Conservation (phyloP, 1,139 yeast genomes). For the Groenewaldozyma sp. region DNA sequence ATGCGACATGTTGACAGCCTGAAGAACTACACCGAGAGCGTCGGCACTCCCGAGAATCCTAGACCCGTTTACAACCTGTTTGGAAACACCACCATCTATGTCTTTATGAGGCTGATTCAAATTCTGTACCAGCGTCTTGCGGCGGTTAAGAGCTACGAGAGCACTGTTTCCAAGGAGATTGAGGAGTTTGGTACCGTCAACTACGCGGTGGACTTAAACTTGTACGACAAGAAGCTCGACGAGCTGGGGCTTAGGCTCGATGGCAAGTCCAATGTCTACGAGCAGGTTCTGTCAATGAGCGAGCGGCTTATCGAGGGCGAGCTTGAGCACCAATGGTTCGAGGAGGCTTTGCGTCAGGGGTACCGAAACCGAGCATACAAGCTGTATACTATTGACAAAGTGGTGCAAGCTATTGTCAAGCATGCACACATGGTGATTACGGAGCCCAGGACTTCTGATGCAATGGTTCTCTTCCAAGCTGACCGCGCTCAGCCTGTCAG, state of each 20-base stretch:
- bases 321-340: constrained; percentile 90
- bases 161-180: constrained; percentile 62
- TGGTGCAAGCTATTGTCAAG: constrained; percentile 80
- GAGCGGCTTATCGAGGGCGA: constrained; percentile 82
- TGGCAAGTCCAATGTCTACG: constrained; percentile 62
- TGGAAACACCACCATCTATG: constrained; percentile 85
- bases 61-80: constrained; percentile 57
- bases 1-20: constrained; percentile 14
- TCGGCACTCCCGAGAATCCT: constrained; percentile 20
- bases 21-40: constrained; percentile 16
- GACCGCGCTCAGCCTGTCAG: constrained; percentile 51
- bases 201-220: constrained; percentile 81
- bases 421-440: constrained; percentile 75
- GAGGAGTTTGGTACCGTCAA: constrained; percentile 50
- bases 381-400: constrained; percentile 87
- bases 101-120: constrained; percentile 79
- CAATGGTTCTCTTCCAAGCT: constrained; percentile 68
- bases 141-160: constrained; percentile 64
- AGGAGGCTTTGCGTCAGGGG: constrained; percentile 90
- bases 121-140: constrained; percentile 70
- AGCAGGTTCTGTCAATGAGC: constrained; percentile 63
- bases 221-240: constrained; percentile 71
- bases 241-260: constrained; percentile 69
- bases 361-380: constrained; percentile 90
- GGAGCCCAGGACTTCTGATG: constrained; percentile 76